Evolutionary conservation across 176 grass and related monocot genomes (phyloP), one percentile per base, ranked within the genome.

Genomic region (Raddia distichophylla): DNA sequence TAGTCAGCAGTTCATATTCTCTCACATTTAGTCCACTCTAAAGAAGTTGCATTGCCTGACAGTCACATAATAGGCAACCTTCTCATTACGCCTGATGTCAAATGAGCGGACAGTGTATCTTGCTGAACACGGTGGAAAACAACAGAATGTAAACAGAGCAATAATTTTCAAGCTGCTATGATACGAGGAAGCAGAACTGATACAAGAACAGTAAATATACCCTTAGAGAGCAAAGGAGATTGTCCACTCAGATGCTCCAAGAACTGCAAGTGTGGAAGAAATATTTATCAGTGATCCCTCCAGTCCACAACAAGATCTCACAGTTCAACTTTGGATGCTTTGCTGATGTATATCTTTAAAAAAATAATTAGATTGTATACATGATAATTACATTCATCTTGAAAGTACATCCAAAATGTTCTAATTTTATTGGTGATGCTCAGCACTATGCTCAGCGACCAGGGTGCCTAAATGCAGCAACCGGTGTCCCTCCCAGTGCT

Each of bases 41-140:
- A 35, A 89, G 78, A 80, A 89, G 87, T 60, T 89, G 87, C 83
- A 89, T 85, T 66, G 87, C 82, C 72, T 89, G 85, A 40, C 82
- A 15, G 87, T 85, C 15, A 89, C 87, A 67, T 85, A 89, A 44
- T 82, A 89, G 0, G 75, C 81, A 84, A 88, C 84, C 69, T 88
- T 88, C 81, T 88, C 86, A 54, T 84, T 88, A 74, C 75, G 81
- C 76, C 86, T 83, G 69, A 84, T 88, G 59, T 81, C 80, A 69
- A 88, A 88, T 2, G 86, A 88, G 7, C 86, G 75, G 11, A 88
- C 86, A 68, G 86, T 88, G 80, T 88, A 88, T 45, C 86, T 80
- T 58, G 86, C 86, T 84, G 69, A 42, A 73, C 54, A 57, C 47
- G 5, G 1, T 14, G n/a, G 8, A 51, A 1, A 60, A 55, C 1